Evolutionary conservation across 768 basidiomycete genomes (phyloP).

Genomic region (Mycena metata): DNA sequence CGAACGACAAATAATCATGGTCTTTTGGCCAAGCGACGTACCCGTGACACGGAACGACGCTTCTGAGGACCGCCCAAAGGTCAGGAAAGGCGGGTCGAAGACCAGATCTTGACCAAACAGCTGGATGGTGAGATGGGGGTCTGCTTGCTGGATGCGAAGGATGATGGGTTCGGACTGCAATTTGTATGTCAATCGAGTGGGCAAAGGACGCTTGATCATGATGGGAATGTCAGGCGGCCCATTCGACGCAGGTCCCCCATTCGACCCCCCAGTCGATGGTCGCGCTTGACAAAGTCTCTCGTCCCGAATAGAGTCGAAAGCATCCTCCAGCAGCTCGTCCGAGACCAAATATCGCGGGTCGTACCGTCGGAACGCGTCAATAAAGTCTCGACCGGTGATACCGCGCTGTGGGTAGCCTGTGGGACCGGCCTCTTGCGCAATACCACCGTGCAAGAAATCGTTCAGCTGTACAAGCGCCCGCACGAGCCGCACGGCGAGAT

Average conservation of each 20-base stretch:
- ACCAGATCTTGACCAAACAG: constrained; percentile 88
- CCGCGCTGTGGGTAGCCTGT: constrained; percentile 68
- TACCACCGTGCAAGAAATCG: constrained; percentile 85
- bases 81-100: constrained; percentile 89
- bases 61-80: constrained; percentile 82
- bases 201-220: constrained; percentile 80
- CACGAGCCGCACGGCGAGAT: constrained; percentile 81
- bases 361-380: constrained; percentile 83
- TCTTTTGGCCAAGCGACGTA: constrained; percentile 84
- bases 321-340: constrained; percentile 80
- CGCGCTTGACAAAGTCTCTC: constrained; percentile 83
- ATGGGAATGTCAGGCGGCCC: constrained; percentile 66
- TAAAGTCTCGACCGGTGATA: constrained; percentile 83
- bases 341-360: constrained; percentile 80
- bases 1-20: constrained; percentile 85
- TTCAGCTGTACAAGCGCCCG: constrained; percentile 90
- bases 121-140: constrained; percentile 86
- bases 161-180: constrained; percentile 90
- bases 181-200: constrained; percentile 87
- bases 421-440: constrained; percentile 71
- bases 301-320: constrained; percentile 82
- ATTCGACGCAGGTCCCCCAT: constrained; percentile 37
- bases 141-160: constrained; percentile 86
- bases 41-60: constrained; percentile 94
- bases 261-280: constrained; percentile 47